Conservation (phyloP, 129 eudicot genomes). For the Mikania micrantha region DNA sequence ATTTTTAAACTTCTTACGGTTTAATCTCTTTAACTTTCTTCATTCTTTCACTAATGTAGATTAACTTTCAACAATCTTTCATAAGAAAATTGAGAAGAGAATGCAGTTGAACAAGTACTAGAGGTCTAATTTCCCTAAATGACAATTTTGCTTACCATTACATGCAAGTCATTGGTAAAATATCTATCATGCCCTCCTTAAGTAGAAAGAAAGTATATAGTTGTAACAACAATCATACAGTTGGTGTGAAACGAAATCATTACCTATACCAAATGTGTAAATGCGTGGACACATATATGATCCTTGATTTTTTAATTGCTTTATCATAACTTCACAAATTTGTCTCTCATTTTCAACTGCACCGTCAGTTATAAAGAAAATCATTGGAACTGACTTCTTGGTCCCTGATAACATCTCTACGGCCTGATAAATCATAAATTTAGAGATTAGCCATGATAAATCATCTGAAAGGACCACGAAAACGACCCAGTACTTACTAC, state of each 20-base stretch:
- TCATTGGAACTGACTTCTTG: conserved; percentile 45
- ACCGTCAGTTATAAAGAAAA: conserved; percentile 84
- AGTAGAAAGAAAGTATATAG: background rate
- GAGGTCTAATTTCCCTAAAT: background rate
- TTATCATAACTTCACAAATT: conserved; percentile 58
- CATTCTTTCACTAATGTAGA: too few species aligned
- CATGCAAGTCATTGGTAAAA: background rate
- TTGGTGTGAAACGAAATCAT: conserved; percentile 1
- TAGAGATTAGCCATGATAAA: background rate
- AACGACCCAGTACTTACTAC: background rate
- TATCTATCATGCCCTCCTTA: background rate
- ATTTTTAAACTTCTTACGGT: too few species aligned
- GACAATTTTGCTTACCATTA: background rate
- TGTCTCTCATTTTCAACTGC: conserved; percentile 89
- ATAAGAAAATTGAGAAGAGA: background rate
- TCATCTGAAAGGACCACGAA: conserved; percentile 2
- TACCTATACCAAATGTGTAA: conserved; percentile 94
- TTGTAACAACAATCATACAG: background rate
- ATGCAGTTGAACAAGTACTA: background rate
- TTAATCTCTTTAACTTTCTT: too few species aligned
- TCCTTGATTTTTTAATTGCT: conserved; percentile 35
- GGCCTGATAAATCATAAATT: conserved; percentile 45
- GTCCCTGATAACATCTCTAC: conserved; percentile 59
- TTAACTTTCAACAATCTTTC: background rate
- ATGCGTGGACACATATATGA: conserved; percentile 54